phyloP scores from a whole-genome alignment of 2,329 filamentous ascomycete species.

The Colletotrichum plurivorum region DNA sequence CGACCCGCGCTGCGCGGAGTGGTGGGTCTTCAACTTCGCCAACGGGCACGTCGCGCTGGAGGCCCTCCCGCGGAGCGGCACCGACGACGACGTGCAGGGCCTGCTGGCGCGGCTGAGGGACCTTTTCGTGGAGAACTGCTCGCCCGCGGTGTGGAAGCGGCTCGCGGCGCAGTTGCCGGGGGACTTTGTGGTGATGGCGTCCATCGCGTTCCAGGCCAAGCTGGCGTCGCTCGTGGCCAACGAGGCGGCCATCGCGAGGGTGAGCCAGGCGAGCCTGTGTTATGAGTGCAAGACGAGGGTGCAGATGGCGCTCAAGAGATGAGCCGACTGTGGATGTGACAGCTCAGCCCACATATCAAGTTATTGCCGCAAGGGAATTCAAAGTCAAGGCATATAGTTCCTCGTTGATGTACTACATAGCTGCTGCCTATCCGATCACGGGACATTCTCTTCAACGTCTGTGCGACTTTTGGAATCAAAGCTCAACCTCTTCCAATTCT shows the following conservation, averaged over 20 bases:
- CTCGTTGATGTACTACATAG: slow-evolving; percentile 16
- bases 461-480: slow-evolving; percentile 9
- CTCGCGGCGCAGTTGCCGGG: slow-evolving; percentile 20
- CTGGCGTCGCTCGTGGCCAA: slow-evolving; percentile 26
- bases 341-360: background rate
- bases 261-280: slow-evolving; percentile 30
- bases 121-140: slow-evolving; percentile 25
- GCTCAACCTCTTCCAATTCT: background rate
- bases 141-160: slow-evolving; percentile 22
- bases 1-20: slow-evolving; percentile 26
- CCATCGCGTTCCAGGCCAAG: slow-evolving; percentile 35
- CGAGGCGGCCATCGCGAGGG: slow-evolving; percentile 34
- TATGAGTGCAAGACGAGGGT: slow-evolving; percentile 38
- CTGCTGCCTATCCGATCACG: slow-evolving; percentile 10
- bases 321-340: background rate
- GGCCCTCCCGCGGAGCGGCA: background rate
- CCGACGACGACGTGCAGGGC: slow-evolving; percentile 19
- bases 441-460: slow-evolving; percentile 22
- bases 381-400: background rate
- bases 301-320: slow-evolving; percentile 5
- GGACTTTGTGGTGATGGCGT: slow-evolving; percentile 25
- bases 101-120: slow-evolving; percentile 12
- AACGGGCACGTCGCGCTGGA: slow-evolving; percentile 28
- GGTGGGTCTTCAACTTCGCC: slow-evolving; percentile 34
- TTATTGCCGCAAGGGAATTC: background rate